A percentile compares a stretch with the other conserved stretches of the same genome.
Conservation (phyloP, 805 yeast species). For the Candida loeiensis region DNA sequence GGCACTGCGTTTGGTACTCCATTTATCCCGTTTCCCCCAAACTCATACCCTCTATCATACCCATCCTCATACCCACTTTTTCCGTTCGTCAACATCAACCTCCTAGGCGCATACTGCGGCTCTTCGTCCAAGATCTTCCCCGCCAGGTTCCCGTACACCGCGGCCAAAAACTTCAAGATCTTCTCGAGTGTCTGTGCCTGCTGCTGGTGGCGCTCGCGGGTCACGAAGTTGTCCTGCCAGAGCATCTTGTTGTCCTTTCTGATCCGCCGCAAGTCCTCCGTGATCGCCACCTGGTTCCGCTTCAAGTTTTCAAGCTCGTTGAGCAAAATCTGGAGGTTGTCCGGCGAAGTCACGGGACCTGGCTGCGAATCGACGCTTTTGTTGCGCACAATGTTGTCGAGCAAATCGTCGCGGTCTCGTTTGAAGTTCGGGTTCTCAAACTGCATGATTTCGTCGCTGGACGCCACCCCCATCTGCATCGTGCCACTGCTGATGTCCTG, state of each 20-base stretch:
- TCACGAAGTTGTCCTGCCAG: conserved; percentile 84
- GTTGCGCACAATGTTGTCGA: conserved; percentile 83
- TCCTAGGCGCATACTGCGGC: too few relatives aligned
- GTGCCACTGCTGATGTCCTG: conserved; percentile 86
- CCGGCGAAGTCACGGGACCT: conserved; percentile 20
- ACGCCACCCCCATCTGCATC: conserved; percentile 30
- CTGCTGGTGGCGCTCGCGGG: conserved; percentile 78
- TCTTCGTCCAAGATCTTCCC: conserved; percentile 41
- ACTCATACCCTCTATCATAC: not conserved
- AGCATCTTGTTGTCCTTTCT: conserved; percentile 83
- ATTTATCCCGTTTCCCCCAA: not conserved
- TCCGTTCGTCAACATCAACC: conserved; percentile 11
- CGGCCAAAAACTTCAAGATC: conserved; percentile 81
- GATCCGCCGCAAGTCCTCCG: conserved; percentile 80
- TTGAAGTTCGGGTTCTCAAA: conserved; percentile 81
- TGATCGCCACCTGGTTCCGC: conserved; percentile 71
- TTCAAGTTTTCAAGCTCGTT: conserved; percentile 74
- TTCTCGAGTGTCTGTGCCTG: conserved; percentile 88
- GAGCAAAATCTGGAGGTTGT: conserved; percentile 51
- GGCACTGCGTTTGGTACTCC: too few relatives aligned
- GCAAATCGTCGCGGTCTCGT: conserved; percentile 73
- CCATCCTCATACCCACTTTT: not conserved
- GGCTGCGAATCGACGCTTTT: conserved; percentile 32
- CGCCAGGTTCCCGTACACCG: conserved; percentile 65
- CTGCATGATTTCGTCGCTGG: conserved; percentile 79